Evolutionary conservation across 805 yeast species (phyloP), one percentile per base, ranked within the genome.

Genomic region (Candida pini): DNA sequence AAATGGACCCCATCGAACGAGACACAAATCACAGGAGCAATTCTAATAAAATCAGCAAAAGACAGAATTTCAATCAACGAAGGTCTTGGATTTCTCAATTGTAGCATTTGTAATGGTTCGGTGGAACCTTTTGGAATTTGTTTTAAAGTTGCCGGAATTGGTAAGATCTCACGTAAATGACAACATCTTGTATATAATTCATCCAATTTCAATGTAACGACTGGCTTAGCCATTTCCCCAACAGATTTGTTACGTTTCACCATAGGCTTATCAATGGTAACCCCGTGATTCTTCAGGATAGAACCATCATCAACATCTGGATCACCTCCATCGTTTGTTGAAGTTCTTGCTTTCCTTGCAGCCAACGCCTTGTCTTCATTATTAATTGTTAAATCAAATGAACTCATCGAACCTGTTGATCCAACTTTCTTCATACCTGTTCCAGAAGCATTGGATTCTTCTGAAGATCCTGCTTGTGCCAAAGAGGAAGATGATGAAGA

Each of bases 101-200:
- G 86, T 38, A 89, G 56, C 4, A 74, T 54, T 5, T 85, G 78
- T 17, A 89, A 57, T 4, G 96, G 95, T 1, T 84, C 78, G 30
- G 79, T 71, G 19, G 87, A 78, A 16, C 83, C 86, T 50, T 78
- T 78, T 1, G 85, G 84, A 41, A 89, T 69, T 53, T 86, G 95
- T 50, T 82, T 81, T 47, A 85, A 53, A 6, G 90, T 87, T 3
- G 95, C 90, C 3, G 95, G 90, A 32, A 89, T 89, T 2, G 97
- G 97, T 41, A 89, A 58, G 38, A 89, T 89, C 51, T 89, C 97
- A 36, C 97, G 68, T 39, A 89, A 64, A 57, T 89, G 97, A 55
- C 97, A 89, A 57, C 97, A 90, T 44, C 97, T 67, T 1, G 96
- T 86, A 59, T 89, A 89, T 51, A 90, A 68, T 30, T 77, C 71